phyloP scores from a whole-genome alignment of 441 rosid genomes.

The Pelargonium cotyledonis region DNA sequence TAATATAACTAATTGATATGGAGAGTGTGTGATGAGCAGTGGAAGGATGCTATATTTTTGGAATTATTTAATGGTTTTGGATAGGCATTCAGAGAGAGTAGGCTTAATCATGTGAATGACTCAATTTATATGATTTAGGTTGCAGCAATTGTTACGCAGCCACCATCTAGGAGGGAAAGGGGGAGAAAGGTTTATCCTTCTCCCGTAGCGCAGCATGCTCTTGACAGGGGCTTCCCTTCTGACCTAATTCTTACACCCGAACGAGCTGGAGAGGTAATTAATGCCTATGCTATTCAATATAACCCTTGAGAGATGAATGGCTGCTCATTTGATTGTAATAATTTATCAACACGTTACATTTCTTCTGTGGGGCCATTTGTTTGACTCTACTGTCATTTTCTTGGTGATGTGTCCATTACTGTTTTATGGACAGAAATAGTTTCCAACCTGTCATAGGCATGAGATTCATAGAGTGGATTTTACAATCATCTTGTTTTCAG shows the following conservation, averaged over 20 bases:
- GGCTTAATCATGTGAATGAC: background rate
- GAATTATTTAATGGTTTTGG: slow-evolving; percentile 3
- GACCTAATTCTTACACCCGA: slow-evolving; percentile 82
- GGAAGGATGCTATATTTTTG: background rate
- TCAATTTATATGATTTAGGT: slow-evolving; percentile 39
- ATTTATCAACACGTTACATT: too few relatives aligned
- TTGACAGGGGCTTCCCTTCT: slow-evolving; percentile 70
- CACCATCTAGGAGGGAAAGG: slow-evolving; percentile 71
- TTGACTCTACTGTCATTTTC: background rate
- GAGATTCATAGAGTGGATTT: background rate
- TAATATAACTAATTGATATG: background rate
- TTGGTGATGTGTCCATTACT: background rate
- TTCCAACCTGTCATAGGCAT: background rate
- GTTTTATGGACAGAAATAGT: background rate
- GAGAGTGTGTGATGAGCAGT: background rate
- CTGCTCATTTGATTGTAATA: too few relatives aligned
- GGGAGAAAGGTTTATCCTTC: slow-evolving; percentile 79
- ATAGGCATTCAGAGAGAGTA: background rate
- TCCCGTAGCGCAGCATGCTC: slow-evolving; percentile 71
- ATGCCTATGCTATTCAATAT: slow-evolving; percentile 2
- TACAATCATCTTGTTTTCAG: background rate
- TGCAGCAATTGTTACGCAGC: slow-evolving; percentile 89
- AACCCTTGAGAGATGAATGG: background rate
- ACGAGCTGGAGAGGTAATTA: slow-evolving; percentile 72
- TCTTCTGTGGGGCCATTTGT: too few relatives aligned